Evolutionary conservation across 768 basidiomycete species (phyloP).

Genomic region (Postia placenta): DNA sequence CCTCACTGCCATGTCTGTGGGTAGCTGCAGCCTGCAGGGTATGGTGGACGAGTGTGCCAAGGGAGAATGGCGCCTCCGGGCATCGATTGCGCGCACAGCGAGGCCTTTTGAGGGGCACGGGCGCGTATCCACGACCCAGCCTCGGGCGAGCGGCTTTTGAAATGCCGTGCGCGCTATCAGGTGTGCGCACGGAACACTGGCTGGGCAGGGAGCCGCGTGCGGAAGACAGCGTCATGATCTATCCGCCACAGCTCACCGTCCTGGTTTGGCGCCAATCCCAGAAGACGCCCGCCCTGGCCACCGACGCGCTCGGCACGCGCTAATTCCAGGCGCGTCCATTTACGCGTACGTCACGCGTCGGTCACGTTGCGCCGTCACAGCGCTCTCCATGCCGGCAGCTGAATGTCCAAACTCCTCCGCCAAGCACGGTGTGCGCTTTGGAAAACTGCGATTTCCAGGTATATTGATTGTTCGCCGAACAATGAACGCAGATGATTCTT

Average conservation of each 20-base stretch:
- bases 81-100: neutral
- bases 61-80: neutral
- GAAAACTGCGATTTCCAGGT: no score
- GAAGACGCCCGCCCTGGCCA: neutral
- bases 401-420: no score
- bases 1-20: neutral
- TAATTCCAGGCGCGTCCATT: neutral
- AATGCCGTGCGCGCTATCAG: neutral
- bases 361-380: no score
- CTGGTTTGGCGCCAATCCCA: neutral
- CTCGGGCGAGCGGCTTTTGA: neutral
- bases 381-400: no score
- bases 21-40: neutral
- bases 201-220: neutral
- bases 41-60: neutral
- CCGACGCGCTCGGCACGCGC: neutral
- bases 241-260: neutral
- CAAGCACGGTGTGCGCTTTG: no score
- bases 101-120: constrained; percentile 2
- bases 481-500: no score
- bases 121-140: constrained; percentile 1
- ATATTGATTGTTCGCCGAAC: no score
- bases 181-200: neutral
- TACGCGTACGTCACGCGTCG: no score
- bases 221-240: neutral